Conservation (phyloP, 140 eudicot genomes). For the Erigeron philadelphicus region DNA sequence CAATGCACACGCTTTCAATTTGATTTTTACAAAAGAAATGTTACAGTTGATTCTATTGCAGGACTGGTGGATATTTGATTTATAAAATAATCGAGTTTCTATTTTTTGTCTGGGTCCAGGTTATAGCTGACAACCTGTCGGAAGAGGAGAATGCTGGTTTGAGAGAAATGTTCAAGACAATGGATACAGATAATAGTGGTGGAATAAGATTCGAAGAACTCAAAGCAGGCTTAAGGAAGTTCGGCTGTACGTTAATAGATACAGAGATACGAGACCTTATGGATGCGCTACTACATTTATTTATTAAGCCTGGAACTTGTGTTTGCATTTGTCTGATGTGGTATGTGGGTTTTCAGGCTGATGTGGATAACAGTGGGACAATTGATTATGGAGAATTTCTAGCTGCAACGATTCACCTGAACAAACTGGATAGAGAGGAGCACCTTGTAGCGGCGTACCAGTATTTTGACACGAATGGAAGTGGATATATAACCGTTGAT, state of each 20-base stretch:
- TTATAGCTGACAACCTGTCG: slow-evolving; percentile 94
- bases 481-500: slow-evolving; percentile 90
- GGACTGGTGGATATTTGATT: too few relatives aligned
- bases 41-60: background rate
- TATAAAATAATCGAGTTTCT: background rate
- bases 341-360: slow-evolving; percentile 55
- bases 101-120: slow-evolving; percentile 43
- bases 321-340: slow-evolving; percentile 11
- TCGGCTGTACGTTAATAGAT: slow-evolving; percentile 90
- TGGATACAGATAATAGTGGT: slow-evolving; percentile 98
- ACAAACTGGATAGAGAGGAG: slow-evolving; percentile 94
- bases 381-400: slow-evolving; percentile 95
- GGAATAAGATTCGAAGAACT: slow-evolving; percentile 97
- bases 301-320: background rate
- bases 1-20: too few relatives aligned
- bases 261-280: slow-evolving; percentile 91
- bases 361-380: slow-evolving; percentile 90
- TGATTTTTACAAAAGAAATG: slow-evolving; percentile 8
- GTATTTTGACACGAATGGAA: slow-evolving; percentile 86
- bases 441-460: slow-evolving; percentile 84
- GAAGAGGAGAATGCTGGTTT: slow-evolving; percentile 99
- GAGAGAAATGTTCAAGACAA: slow-evolving; percentile 90
- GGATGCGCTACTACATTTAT: slow-evolving; percentile 74
- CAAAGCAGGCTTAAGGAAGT: slow-evolving; percentile 87
- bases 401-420: slow-evolving; percentile 85